Conservation (phyloP, 768 basidiomycete species). For the Clitopilus hobsonii region DNA sequence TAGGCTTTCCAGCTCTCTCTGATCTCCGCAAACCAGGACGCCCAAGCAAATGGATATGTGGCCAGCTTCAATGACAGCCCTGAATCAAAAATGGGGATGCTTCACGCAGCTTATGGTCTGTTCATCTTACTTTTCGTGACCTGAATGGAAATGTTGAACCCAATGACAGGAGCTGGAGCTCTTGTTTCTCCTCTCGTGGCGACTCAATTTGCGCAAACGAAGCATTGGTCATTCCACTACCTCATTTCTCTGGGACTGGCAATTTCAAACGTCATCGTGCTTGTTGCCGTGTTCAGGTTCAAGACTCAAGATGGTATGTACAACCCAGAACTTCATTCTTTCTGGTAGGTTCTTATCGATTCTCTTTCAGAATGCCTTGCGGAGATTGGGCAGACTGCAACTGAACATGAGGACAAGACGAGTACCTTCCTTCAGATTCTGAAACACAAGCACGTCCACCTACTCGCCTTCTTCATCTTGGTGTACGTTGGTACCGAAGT, state of each 20-base stretch:
- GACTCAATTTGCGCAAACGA: conserved; percentile 70
- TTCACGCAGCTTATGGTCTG: conserved; percentile 62
- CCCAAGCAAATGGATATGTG: conserved; percentile 69
- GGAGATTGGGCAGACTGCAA: conserved; percentile 45
- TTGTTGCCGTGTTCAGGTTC: conserved; percentile 60
- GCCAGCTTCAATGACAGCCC: conserved; percentile 52
- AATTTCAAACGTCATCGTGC: conserved; percentile 43
- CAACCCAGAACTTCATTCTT: background rate
- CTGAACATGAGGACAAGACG: conserved; percentile 30
- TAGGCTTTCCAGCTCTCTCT: background rate
- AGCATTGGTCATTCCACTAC: conserved; percentile 76
- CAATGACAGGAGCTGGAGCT: conserved; percentile 53
- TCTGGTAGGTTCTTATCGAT: background rate
- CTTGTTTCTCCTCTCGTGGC: conserved; percentile 69
- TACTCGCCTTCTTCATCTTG: conserved; percentile 41
- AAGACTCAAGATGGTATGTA: conserved; percentile 62
- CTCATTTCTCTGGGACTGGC: conserved; percentile 68
- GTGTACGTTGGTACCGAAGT: conserved; percentile 54
- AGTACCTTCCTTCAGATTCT: conserved; percentile 40
- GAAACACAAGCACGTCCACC: conserved; percentile 33
- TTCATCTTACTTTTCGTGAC: background rate
- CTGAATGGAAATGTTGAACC: background rate
- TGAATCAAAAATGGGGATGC: conserved; percentile 62
- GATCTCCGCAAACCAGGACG: conserved; percentile 39
- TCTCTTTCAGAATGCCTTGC: conserved; percentile 42